Base-by-base conservation (phyloP, 2,329 filamentous ascomycete species). In the Fonsecaea multimorphosa region DNA sequence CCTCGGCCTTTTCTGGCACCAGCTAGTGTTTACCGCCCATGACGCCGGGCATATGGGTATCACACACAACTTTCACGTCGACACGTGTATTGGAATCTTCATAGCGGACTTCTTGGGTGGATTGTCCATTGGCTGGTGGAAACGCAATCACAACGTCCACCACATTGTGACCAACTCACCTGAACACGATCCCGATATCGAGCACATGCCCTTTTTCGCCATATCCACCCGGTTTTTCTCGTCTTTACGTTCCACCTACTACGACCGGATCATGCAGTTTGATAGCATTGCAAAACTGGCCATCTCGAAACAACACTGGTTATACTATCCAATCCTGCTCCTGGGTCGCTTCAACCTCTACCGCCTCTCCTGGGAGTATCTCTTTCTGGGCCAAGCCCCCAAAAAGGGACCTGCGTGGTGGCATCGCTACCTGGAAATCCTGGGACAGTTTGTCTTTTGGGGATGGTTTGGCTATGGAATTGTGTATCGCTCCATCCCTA, bases 11-110 rank as follows among this genome's bases (percentile, higher is more conserved):
- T 85, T 96, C 74, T 98, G 95, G 94, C 95, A 98, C 75, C 95
- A 98, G 76, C 85, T 98, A 31, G 91, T 94, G 58, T 99, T 99
- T 75, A 89, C 90, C 0, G 95, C 92, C 67, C 95, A 99, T 78
- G 95, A 99, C 82, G 92, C 94, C 58, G 93, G 92, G 6, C 95
- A 99, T 78, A 96, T 97, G 90, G 95, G 92, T 71, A 97, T 99
- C 73, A 99, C 95, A 1, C 94, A 98, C 78, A 84, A 89, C 75
- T 98, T 94, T 76, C 88, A 91, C 57, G 79, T 87, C 40, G 95
- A 99, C 77, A 90, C 90, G 1, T 83, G 90, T 56, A 92, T 99
- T 68, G 94, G 92, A 56, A 97, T 98, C 74, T 80, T 96, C 70
- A 90, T 97, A 73, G 93, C 93, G 60, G 91, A 97, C 76, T 98